A percentile compares a stretch with the other conserved stretches of the same genome.
Conservation (phyloP, 2,329 filamentous ascomycete genomes). For the Colletotrichum paranaense region DNA sequence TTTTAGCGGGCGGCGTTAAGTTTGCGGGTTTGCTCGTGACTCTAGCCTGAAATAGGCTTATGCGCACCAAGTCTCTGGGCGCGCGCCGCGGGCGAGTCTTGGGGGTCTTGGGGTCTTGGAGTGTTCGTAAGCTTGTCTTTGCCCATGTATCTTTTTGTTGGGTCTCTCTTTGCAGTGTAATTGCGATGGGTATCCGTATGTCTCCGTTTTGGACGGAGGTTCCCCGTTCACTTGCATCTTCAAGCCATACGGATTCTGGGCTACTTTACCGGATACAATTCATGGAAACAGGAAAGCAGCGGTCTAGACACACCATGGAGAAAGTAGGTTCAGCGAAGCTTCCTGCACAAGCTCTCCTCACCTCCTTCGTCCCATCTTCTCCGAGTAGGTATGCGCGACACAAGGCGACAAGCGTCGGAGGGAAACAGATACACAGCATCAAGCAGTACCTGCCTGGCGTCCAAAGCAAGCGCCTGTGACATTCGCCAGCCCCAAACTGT, state of each 20-base stretch:
- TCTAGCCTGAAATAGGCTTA: slow-evolving; percentile 30
- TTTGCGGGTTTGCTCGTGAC: slow-evolving; percentile 34
- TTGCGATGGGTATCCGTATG: background rate
- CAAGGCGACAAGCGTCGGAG: background rate
- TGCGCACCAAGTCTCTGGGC: slow-evolving; percentile 33
- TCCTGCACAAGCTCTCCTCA: background rate
- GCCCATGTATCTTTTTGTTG: slow-evolving; percentile 1
- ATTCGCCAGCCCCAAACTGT: slow-evolving; percentile 20
- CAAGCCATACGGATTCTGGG: no score
- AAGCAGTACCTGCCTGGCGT: background rate
- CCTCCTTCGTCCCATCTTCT: background rate
- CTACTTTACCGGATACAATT: background rate
- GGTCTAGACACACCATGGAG: no score
- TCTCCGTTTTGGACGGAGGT: background rate
- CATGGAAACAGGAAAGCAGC: no score
- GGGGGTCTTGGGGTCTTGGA: slow-evolving; percentile 3
- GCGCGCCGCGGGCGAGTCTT: background rate
- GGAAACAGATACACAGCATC: slow-evolving; percentile 17
- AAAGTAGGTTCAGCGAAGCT: background rate
- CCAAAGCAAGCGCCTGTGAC: background rate
- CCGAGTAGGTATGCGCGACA: background rate
- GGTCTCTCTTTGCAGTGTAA: background rate
- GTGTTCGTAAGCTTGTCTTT: background rate
- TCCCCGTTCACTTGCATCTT: background rate
- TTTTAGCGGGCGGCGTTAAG: slow-evolving; percentile 17